Evolutionary conservation across 768 basidiomycete species (phyloP).

Genomic region (Scleroderma citrinum): DNA sequence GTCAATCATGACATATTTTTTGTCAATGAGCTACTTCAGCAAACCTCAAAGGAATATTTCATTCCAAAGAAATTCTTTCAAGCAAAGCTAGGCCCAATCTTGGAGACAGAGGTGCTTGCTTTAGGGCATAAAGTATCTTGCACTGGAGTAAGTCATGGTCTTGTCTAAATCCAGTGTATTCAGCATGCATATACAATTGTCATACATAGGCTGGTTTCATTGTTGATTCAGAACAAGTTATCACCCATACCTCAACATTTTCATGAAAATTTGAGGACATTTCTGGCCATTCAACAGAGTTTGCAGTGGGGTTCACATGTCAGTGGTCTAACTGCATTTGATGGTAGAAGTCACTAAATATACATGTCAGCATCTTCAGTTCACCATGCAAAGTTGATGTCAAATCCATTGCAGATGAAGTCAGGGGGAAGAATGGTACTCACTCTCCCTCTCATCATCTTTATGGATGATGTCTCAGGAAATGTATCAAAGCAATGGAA

Average conservation of each 20-base stretch:
- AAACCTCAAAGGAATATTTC: not conserved
- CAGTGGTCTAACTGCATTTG: not conserved
- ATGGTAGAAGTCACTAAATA: too few relatives aligned
- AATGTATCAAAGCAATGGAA: conserved; percentile 36
- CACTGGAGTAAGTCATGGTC: not conserved
- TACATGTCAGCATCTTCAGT: not conserved
- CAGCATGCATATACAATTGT: not conserved
- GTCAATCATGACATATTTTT: conserved; percentile 14
- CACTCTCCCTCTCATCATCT: conserved; percentile 22
- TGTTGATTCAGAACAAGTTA: conserved; percentile 1
- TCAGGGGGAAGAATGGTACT: conserved; percentile 17
- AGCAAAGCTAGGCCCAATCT: not conserved
- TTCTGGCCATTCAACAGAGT: not conserved
- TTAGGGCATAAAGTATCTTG: not conserved
- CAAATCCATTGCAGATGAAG: conserved; percentile 12
- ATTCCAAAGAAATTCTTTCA: not conserved
- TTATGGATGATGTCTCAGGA: conserved; percentile 33
- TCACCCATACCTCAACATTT: not conserved
- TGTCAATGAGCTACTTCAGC: conserved; percentile 16
- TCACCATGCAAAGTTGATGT: conserved; percentile 11
- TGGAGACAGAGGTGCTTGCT: not conserved
- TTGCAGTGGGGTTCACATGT: not conserved
- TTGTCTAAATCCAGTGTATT: not conserved
- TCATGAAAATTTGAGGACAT: not conserved
- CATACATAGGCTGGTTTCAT: not conserved